Base-by-base conservation (phyloP, 2,329 filamentous ascomycete species). In the Curvularia sp. region DNA sequence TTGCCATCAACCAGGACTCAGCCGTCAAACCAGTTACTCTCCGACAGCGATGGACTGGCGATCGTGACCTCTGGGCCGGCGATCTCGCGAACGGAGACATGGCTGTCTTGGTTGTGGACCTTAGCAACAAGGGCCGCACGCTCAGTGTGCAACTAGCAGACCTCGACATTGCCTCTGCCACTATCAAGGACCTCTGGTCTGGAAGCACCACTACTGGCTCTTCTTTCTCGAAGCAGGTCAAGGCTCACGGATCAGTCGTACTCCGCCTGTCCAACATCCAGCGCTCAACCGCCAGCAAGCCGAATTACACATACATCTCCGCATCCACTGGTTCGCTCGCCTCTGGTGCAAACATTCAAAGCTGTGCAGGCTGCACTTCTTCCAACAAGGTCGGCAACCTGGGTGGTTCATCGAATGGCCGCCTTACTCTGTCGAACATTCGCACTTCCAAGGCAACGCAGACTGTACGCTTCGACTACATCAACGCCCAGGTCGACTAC, bases 11-110 rank as follows among this genome's bases (percentile, higher is more conserved):
- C 43, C 63, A 67, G 39, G 65, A 67, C 35, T 60, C 63, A 13
- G 61, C 59, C 1, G 65, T 67, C 39, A 67, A 67, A 50, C 65
- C 65, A 4, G 56, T 66, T 22, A 64, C 53, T 0, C 62, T 67
- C 4, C 54, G 55, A n/a, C 65, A 67, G 39, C 63, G 65, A 58
- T 67, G 63, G 65, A 60, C 56, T 1, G 54, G 47, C 0, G 61
- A 66, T 18, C 62, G 63, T 13, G 63, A 67, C 42, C 59, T 66
- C 5, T 67, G 63, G 65, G 58, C 55, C 10, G 65, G 65, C 26
- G 62, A 67, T 39, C 61, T 67, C 4, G 63, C 65, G 8, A 66
- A 67, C 22, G 61, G 65, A 20, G 65, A 67, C 42, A 52, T 66
- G 13, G 65, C 65, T 4, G 65, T 66, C 26, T 53, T 67, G 0